Evolutionary conservation across 2,329 filamentous ascomycete genomes (phyloP).

Genomic region (Pseudopyrenochaeta lycopersici): DNA sequence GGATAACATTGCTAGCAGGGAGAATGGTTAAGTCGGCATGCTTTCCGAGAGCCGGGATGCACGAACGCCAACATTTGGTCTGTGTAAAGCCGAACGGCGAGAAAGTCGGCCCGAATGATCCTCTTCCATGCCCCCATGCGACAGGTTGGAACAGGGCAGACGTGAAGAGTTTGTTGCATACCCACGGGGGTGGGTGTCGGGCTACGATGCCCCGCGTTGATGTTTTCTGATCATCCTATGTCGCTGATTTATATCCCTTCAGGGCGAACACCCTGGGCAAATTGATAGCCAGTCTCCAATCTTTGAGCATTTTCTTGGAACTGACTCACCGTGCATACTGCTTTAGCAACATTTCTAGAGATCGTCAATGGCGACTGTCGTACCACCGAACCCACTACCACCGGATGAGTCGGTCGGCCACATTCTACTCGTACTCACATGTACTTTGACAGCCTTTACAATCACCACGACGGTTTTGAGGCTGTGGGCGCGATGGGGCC

Average conservation of each 20-base stretch:
- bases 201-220: background rate
- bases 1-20: background rate
- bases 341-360: background rate
- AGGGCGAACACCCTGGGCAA: background rate
- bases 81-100: background rate
- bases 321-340: background rate
- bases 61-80: background rate
- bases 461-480: slow-evolving; percentile 45
- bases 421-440: slow-evolving; percentile 43
- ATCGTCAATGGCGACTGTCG: slow-evolving; percentile 7
- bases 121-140: background rate
- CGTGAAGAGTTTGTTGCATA: background rate
- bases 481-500: slow-evolving; percentile 40
- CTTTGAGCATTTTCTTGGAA: background rate
- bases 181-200: background rate
- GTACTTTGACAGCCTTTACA: slow-evolving; percentile 43
- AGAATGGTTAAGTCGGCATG: background rate
- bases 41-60: background rate
- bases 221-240: background rate
- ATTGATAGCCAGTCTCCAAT: background rate
- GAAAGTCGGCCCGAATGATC: background rate
- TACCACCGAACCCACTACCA: slow-evolving; percentile 15
- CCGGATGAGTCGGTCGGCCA: slow-evolving; percentile 35
- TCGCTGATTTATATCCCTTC: no score
- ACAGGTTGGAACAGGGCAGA: background rate